Evolutionary conservation across 1,284 basidiomycete species (phyloP), one percentile per base, ranked within the genome.

Genomic region (Sphagnurus paluster): DNA sequence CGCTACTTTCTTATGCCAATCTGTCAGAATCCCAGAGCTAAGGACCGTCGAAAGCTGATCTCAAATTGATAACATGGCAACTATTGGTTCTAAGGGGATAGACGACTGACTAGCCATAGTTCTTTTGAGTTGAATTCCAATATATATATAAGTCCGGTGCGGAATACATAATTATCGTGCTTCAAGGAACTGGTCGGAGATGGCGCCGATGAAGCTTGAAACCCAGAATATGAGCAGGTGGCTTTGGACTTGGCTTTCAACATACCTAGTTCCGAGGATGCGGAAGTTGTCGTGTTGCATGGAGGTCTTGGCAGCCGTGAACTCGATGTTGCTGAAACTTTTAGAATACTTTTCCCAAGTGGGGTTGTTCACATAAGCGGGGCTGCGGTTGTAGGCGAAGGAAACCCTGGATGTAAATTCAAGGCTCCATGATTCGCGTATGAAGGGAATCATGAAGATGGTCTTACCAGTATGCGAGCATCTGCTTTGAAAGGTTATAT

Each of bases 381-480:
- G 61, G 19, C 58, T 36, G 8, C 57, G 52, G 34, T 57, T 57
- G 17, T 60, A 56, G 2, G 59, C 61, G 25, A 63, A 64, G 4
- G 59, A 59, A 9, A 64, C 42, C 54, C 54, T 56, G 16, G 11
- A 16, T 41, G 4, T 24, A 9, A 6, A 29, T 11, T 14, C 28
- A 9, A 28, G 41, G 28, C 39, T 11, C 30, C 3, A 16, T 14
- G 30, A 14, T 7, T 14, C n/a, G n/a, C n/a, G 5, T n/a, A 30
- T 30, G 11, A 35, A n/a, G 16, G 5, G 10, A 11, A 34, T 14
- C 4, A 29, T 2, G 33, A 28, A 9, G 38, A 8, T 14, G 9
- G 38, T 25, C 39, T 3, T 42, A 53, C 61, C 62, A 64, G 30
- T 64, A 64, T 5, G 56, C 57, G 10, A 54, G 54, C 40, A 61